Evolutionary conservation across 2,329 filamentous ascomycete genomes (phyloP).

Genomic region (Sporothrix brunneoviolacea): DNA sequence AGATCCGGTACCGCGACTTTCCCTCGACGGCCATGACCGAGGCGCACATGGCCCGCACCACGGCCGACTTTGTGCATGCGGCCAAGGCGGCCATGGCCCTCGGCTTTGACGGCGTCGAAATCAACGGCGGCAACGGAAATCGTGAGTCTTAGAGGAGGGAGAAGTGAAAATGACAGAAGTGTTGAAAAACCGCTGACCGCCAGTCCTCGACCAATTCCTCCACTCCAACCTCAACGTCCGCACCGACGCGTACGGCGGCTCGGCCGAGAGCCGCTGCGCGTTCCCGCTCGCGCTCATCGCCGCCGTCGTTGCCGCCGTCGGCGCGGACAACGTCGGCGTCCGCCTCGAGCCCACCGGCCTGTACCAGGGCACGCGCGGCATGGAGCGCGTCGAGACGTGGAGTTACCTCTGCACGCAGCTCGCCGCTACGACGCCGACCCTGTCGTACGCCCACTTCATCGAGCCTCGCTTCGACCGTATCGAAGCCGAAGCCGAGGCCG

Average conservation of each 20-base stretch:
- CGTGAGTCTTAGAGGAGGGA: too few relatives aligned
- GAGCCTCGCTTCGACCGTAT: slow-evolving; percentile 6
- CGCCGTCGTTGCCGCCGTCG: slow-evolving; percentile 30
- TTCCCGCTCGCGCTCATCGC: slow-evolving; percentile 46
- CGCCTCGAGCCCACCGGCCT: background rate
- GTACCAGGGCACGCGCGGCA: background rate
- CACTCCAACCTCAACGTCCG: slow-evolving; percentile 48
- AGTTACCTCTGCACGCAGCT: background rate
- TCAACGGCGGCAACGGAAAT: slow-evolving; percentile 35
- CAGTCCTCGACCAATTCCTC: slow-evolving; percentile 49
- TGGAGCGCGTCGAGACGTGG: slow-evolving; percentile 3
- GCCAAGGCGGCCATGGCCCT: slow-evolving; percentile 41
- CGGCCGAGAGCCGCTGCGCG: slow-evolving; percentile 45
- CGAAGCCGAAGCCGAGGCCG: background rate
- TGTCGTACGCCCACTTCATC: slow-evolving; percentile 8
- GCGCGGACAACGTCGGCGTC: background rate
- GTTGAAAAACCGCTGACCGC: too few relatives aligned
- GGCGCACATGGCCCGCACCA: slow-evolving; percentile 33
- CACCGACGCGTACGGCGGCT: slow-evolving; percentile 48
- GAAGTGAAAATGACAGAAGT: too few relatives aligned
- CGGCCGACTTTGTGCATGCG: slow-evolving; percentile 25
- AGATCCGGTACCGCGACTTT: slow-evolving; percentile 29
- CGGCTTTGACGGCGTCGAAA: slow-evolving; percentile 42
- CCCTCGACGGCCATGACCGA: slow-evolving; percentile 37
- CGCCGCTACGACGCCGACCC: background rate